phyloP scores from a whole-genome alignment of 805 yeast species.

The Candida schatavii region DNA sequence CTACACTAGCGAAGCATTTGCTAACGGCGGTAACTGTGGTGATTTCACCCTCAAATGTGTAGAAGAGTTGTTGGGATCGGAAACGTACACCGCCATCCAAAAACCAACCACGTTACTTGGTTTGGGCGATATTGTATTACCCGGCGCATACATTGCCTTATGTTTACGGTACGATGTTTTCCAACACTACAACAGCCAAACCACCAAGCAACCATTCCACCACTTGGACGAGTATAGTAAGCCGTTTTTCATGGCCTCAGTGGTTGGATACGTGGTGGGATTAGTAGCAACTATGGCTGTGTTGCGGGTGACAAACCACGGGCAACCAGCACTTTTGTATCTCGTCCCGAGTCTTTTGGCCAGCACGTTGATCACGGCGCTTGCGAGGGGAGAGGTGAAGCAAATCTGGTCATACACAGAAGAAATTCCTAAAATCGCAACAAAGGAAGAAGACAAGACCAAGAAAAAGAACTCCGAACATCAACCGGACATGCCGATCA shows the following conservation, averaged over 20 bases:
- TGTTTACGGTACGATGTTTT: conserved; percentile 55
- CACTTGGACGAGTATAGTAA: conserved; percentile 35
- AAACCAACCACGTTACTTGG: conserved; percentile 46
- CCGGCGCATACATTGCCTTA: conserved; percentile 52
- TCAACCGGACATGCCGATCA: not conserved
- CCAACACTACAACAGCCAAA: conserved; percentile 15
- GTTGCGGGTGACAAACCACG: conserved; percentile 36
- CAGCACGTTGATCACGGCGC: conserved; percentile 32
- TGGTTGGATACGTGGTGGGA: conserved; percentile 50
- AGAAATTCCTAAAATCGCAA: conserved; percentile 24
- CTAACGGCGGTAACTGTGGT: not conserved
- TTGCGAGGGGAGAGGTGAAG: conserved; percentile 39
- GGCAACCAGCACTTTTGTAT: conserved; percentile 69
- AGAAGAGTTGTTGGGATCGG: not conserved
- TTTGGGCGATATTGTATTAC: conserved; percentile 64
- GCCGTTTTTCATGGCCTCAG: conserved; percentile 45
- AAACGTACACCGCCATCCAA: not conserved
- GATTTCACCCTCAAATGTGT: not conserved
- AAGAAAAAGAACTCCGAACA: conserved; percentile 2
- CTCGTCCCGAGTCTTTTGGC: conserved; percentile 48
- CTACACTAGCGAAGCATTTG: not conserved
- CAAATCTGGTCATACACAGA: conserved; percentile 37
- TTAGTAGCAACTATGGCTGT: conserved; percentile 41
- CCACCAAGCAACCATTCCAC: conserved; percentile 32
- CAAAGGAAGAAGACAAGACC: conserved; percentile 5